phyloP scores from a whole-genome alignment of 2,329 filamentous ascomycete species.

The Sphaerulina musiva region DNA sequence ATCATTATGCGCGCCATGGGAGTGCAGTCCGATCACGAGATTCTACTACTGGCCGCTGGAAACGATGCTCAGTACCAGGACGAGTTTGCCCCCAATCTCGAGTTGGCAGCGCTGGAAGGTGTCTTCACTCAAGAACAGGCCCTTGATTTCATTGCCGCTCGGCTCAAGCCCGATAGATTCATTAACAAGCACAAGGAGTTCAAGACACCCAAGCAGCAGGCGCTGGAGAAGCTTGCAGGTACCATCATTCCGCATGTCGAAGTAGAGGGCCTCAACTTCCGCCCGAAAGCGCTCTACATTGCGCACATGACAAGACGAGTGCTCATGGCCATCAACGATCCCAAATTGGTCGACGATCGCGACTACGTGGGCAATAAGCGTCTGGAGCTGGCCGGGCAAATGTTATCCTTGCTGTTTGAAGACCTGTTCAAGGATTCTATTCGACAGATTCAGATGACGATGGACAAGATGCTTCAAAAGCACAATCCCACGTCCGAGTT shows the following conservation, averaged over 20 bases:
- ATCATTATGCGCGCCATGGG: slow-evolving; percentile 90
- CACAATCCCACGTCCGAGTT: slow-evolving; percentile 82
- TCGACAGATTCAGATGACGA: slow-evolving; percentile 78
- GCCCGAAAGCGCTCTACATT: slow-evolving; percentile 93
- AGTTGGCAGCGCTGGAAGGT: slow-evolving; percentile 75
- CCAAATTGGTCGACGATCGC: slow-evolving; percentile 84
- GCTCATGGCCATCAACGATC: slow-evolving; percentile 85
- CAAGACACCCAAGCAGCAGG: slow-evolving; percentile 82
- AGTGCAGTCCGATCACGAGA: slow-evolving; percentile 89
- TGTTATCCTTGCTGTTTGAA: slow-evolving; percentile 89
- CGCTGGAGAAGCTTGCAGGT: slow-evolving; percentile 83
- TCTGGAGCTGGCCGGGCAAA: slow-evolving; percentile 86
- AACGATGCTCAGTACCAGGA: slow-evolving; percentile 86
- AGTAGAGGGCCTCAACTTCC: slow-evolving; percentile 84
- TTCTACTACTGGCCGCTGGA: slow-evolving; percentile 82
- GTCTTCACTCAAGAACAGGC: slow-evolving; percentile 94
- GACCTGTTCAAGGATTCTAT: slow-evolving; percentile 97
- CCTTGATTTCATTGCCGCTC: slow-evolving; percentile 79
- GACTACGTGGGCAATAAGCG: slow-evolving; percentile 99
- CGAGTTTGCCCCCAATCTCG: slow-evolving; percentile 90
- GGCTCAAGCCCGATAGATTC: slow-evolving; percentile 77
- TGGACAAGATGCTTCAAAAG: slow-evolving; percentile 94
- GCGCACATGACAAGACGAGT: slow-evolving; percentile 97
- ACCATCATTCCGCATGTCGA: slow-evolving; percentile 93
- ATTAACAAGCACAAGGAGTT: slow-evolving; percentile 45